These are phyloP conservation scores for Dothiorella sarmentorum DNA, from an alignment of 2,329 filamentous ascomycete species.

Conservation along the genomic window DNA sequence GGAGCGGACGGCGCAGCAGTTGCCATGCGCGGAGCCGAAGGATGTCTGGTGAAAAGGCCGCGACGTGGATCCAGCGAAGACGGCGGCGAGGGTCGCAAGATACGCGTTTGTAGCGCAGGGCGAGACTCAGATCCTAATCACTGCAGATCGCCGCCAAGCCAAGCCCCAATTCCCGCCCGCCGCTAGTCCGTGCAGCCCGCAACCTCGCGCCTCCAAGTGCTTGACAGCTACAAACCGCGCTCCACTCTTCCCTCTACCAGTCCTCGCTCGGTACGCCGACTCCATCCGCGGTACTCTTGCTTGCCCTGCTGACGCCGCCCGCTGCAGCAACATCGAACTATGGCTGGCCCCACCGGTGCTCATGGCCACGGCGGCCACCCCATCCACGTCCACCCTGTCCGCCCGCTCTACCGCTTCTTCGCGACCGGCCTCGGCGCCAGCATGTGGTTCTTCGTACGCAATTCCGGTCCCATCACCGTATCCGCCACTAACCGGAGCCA, in stretches of 20 bases:
- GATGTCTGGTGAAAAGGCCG: background rate
- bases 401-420: constrained; percentile 75
- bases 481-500: constrained; percentile 3
- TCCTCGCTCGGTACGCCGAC: background rate
- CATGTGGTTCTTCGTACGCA: constrained; percentile 98
- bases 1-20: background rate
- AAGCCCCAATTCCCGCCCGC: background rate
- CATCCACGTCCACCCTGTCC: constrained; percentile 57
- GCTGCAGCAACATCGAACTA: constrained; percentile 1
- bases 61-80: background rate
- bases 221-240: background rate
- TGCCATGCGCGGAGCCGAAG: background rate
- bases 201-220: constrained; percentile 5
- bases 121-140: constrained; percentile 2
- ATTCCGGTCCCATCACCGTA: background rate
- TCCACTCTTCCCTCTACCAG: background rate
- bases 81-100: background rate
- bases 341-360: constrained; percentile 17
- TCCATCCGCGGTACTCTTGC: background rate
- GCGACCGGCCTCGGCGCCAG: constrained; percentile 85
- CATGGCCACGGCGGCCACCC: constrained; percentile 43
- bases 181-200: constrained; percentile 15
- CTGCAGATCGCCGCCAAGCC: constrained; percentile 11
- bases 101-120: constrained; percentile 3
- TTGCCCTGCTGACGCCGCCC: background rate